Base-by-base conservation (phyloP, 352 stramenopile species). In the Hyphochytrium catenoides region DNA sequence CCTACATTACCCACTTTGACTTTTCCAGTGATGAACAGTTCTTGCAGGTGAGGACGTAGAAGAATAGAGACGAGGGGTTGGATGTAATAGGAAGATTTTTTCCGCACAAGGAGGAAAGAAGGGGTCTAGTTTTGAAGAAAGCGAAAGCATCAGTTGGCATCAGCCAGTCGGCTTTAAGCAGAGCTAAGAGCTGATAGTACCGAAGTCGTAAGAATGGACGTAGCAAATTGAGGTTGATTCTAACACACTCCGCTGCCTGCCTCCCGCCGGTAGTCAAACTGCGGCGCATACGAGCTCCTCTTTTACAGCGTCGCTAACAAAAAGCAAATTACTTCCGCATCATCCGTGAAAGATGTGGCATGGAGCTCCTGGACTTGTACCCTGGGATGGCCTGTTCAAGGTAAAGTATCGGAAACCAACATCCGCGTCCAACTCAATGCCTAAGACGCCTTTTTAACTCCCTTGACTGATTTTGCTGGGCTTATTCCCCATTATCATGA, bases 281-380 rank as follows among this genome's bases (percentile, higher is more conserved):
- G 65, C 15, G 68, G 65, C 0, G 65, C 62, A 7, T 79, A 79
- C 45, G 68, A 94, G 41, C 41, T 93, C 11, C 49, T 83, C 8
- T 94, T 85, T 31, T 83, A 61, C 15, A 76, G 94, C 32, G 66
- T 74, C 50, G 55, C 56, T 18, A 64, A 52, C 15, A 62, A 58
- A n/a, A 39, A 64, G 36, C 48, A 49, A 27, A 62, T 77, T 26
- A 41, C 48, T 27, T 43, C 56, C 31, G 59, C 32, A 46, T 74
- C 19, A 14, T 65, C 21, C 37, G 59, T 93, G 17, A 64, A 74
- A 15, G 78, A 95, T 41, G 63, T 82, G 8, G 47, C 60, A 21
- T 95, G 82, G 82, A 49, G 83, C 34, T 87, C 75, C 2, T 64
- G 85, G 46, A 91, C 74, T 3, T 70, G 58, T 21, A 70, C 74